Evolutionary conservation across 495 filamentous ascomycete genomes (phyloP).

Genomic region (Venustampulla echinocandica): DNA sequence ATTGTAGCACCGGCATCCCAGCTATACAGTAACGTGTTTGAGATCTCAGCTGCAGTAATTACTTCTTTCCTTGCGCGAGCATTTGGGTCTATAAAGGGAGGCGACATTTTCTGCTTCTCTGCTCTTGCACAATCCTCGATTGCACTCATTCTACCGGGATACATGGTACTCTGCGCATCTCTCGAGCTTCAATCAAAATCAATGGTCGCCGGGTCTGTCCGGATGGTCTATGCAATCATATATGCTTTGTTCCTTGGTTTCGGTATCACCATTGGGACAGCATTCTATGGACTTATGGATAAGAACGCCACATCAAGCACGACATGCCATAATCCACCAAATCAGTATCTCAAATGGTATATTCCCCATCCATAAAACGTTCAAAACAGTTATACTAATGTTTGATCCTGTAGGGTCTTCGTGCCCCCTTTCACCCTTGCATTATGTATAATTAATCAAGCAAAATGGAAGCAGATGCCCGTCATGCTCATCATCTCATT

Average conservation of each 20-base stretch:
- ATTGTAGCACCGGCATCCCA: conserved; percentile 70
- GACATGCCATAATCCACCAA: conserved; percentile 60
- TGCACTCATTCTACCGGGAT: conserved; percentile 86
- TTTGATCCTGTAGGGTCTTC: no score
- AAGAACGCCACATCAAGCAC: conserved; percentile 62
- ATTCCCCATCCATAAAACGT: conserved; percentile 67
- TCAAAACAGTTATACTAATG: no score
- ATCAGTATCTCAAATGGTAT: conserved; percentile 47
- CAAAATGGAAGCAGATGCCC: conserved; percentile 82
- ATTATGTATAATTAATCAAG: conserved; percentile 78
- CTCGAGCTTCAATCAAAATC: conserved; percentile 82
- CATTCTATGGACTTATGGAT: conserved; percentile 79
- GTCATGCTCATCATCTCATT: conserved; percentile 78
- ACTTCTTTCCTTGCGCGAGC: conserved; percentile 86
- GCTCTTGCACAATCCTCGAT: conserved; percentile 85
- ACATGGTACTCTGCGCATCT: conserved; percentile 70
- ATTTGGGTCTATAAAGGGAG: conserved; percentile 69
- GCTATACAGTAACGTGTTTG: conserved; percentile 83
- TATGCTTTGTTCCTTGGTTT: conserved; percentile 96
- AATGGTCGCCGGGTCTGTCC: conserved; percentile 83
- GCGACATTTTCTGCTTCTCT: conserved; percentile 80
- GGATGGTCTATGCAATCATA: conserved; percentile 93
- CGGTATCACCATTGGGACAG: conserved; percentile 90
- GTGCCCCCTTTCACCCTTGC: conserved; percentile 76
- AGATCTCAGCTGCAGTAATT: conserved; percentile 76